A percentile compares a stretch with the other conserved stretches of the same genome.
Evolutionary conservation across 129 eudicot genomes (phyloP).

Genomic region (Centrapalus pauciflorus): DNA sequence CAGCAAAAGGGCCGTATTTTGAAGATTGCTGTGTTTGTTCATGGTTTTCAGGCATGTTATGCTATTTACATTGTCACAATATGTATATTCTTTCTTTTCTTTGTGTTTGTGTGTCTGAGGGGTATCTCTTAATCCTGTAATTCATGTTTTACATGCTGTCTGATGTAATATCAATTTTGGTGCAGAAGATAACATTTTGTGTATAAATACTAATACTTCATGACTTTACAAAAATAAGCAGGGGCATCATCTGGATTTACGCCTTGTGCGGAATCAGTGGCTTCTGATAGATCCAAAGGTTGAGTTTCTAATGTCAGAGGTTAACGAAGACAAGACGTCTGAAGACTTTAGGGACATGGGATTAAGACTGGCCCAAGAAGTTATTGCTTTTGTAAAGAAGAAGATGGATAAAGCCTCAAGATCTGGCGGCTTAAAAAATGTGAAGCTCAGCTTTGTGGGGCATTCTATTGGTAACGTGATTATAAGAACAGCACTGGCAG

Average conservation of each 20-base stretch:
- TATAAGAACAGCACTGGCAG: constrained; percentile 85
- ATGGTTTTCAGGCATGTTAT: constrained; percentile 84
- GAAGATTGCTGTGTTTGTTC: constrained; percentile 91
- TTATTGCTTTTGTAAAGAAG: constrained; percentile 83
- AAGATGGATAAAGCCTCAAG: constrained; percentile 93
- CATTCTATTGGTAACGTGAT: constrained; percentile 98
- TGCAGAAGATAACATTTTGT: not conserved
- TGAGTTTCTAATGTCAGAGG: constrained; percentile 94
- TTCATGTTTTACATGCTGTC: not conserved
- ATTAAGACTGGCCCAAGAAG: constrained; percentile 84
- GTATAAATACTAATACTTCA: constrained; percentile 7
- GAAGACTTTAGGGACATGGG: constrained; percentile 99
- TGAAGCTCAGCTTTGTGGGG: constrained; percentile 95
- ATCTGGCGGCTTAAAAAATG: constrained; percentile 61
- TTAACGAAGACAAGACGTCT: constrained; percentile 91
- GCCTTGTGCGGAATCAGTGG: constrained; percentile 97
- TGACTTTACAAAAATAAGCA: constrained; percentile 26
- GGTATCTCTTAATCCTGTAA: not conserved
- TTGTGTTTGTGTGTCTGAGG: no score
- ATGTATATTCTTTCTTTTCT: not conserved
- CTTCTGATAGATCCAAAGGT: constrained; percentile 91
- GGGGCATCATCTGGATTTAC: constrained; percentile 98
- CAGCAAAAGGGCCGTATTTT: constrained; percentile 60
- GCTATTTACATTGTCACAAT: not conserved
- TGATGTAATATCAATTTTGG: not conserved